Conservation (phyloP, 1,139 yeast genomes). For the Magnusiomyces paraingens region DNA sequence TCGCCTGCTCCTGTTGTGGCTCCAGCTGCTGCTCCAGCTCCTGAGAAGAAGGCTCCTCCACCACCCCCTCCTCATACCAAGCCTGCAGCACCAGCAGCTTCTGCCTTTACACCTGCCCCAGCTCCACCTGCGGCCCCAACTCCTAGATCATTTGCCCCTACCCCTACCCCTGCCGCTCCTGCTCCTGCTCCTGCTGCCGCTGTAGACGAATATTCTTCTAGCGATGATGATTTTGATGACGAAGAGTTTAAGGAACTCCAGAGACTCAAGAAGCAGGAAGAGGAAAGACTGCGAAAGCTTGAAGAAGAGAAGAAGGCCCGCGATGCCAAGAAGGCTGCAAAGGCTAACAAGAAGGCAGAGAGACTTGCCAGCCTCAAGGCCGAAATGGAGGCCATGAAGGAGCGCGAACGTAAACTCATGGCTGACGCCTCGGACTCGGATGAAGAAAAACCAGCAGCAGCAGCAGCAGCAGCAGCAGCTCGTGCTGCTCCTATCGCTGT, state of each 20-base stretch:
- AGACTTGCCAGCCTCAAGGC: constrained; percentile 52
- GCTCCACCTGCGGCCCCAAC: constrained; percentile 9
- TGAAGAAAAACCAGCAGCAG: constrained; percentile 29
- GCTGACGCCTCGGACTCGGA: constrained; percentile 18
- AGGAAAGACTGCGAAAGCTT: constrained; percentile 26
- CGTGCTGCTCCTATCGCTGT: constrained; percentile 10
- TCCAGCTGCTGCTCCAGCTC: constrained; percentile 10
- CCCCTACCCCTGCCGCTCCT: constrained; percentile 7
- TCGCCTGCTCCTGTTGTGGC: constrained; percentile 18
- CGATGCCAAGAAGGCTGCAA: constrained; percentile 44
- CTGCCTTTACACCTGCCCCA: constrained; percentile 7
- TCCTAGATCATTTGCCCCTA: constrained; percentile 3
- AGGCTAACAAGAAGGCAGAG: constrained; percentile 49
- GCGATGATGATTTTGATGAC: constrained; percentile 36
- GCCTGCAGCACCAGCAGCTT: constrained; percentile 9
- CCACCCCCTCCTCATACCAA: constrained; percentile 17
- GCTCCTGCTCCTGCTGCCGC: constrained; percentile 5
- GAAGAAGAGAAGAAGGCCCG: constrained; percentile 28
- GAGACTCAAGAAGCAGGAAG: constrained; percentile 40
- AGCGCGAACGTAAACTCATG: constrained; percentile 33
- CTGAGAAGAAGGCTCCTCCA: constrained; percentile 17
- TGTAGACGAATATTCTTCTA: constrained; percentile 29
- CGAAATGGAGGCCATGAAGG: constrained; percentile 54
- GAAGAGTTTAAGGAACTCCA: constrained; percentile 44
- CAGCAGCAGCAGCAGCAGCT: constrained; percentile 15